Percentiles rank a stretch among this genome's conserved stretches.
Conservation (phyloP, 495 filamentous ascomycete genomes). For the Aspergillus nidulans region DNA sequence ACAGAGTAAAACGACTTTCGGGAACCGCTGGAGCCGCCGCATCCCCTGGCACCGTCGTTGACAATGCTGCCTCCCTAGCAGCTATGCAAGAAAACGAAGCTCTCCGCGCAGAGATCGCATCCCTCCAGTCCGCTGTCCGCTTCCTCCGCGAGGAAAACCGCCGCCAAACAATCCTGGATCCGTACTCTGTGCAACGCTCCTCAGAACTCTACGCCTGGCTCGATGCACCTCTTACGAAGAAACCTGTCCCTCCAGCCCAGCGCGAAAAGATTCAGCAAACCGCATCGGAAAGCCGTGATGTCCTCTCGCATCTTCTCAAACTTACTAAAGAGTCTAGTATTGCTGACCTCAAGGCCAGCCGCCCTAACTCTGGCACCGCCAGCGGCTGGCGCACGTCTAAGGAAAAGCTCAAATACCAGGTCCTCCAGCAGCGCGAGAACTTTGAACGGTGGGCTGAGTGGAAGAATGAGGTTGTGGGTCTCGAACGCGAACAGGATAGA, state of each 20-base stretch:
- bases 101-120: slow-evolving; percentile 64
- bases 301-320: slow-evolving; percentile 65
- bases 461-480: slow-evolving; percentile 50
- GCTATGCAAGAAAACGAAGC: slow-evolving; percentile 71
- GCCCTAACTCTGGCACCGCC: slow-evolving; percentile 53
- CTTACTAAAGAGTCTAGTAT: slow-evolving; percentile 57
- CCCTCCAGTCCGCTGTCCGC: slow-evolving; percentile 69
- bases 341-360: slow-evolving; percentile 47
- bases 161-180: slow-evolving; percentile 59
- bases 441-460: slow-evolving; percentile 59
- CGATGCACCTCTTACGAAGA: slow-evolving; percentile 55
- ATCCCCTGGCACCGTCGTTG: slow-evolving; percentile 41
- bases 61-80: slow-evolving; percentile 40
- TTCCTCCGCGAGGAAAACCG: slow-evolving; percentile 75
- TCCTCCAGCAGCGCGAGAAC: slow-evolving; percentile 56
- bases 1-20: slow-evolving; percentile 45
- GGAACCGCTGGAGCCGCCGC: slow-evolving; percentile 49
- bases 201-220: slow-evolving; percentile 53
- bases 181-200: slow-evolving; percentile 53
- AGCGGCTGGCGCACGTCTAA: slow-evolving; percentile 57
- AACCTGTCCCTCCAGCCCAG: slow-evolving; percentile 35
- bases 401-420: slow-evolving; percentile 53
- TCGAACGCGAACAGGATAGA: slow-evolving; percentile 42
- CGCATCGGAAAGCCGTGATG: slow-evolving; percentile 63
- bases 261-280: slow-evolving; percentile 57